These are phyloP conservation scores for Nitzschia inconspicua DNA, from an alignment of 108 stramenopile genomes.

Conservation along the genomic window DNA sequence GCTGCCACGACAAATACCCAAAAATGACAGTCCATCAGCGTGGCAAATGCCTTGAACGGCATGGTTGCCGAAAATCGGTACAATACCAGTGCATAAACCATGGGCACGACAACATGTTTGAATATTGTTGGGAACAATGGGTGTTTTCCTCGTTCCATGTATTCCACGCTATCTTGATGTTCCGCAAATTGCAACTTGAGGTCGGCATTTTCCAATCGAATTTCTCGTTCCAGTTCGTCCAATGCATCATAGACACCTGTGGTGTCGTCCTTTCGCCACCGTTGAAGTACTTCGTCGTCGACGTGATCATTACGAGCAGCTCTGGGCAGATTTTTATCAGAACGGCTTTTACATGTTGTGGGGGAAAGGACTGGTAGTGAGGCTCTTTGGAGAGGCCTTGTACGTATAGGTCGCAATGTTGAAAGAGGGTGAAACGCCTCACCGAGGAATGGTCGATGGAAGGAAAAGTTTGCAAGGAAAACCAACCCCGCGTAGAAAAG, in stretches of 20 bases:
- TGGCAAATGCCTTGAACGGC: not conserved
- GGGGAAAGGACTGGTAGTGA: too few species aligned
- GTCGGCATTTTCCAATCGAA: slow-evolving; percentile 24
- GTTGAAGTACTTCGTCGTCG: not conserved
- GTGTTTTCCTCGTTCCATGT: slow-evolving; percentile 18
- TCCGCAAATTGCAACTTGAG: slow-evolving; percentile 5
- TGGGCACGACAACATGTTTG: slow-evolving; percentile 15
- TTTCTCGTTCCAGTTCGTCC: slow-evolving; percentile 19
- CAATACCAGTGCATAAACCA: slow-evolving; percentile 11
- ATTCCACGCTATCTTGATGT: slow-evolving; percentile 15
- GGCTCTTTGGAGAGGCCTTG: too few species aligned
- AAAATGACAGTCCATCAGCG: slow-evolving; percentile 21
- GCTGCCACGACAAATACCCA: slow-evolving; percentile 29
- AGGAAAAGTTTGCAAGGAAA: too few species aligned
- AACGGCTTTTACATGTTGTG: too few species aligned
- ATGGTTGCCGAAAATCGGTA: not conserved
- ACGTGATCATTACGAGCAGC: too few species aligned
- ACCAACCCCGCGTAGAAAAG: too few species aligned
- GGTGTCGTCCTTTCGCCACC: not conserved
- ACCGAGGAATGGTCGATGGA: too few species aligned
- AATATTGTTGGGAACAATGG: slow-evolving; percentile 8
- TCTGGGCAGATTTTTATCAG: too few species aligned
- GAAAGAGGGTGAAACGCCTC: too few species aligned
- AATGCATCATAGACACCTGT: slow-evolving; percentile 29
- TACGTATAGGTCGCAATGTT: too few species aligned